These are phyloP conservation scores for Cyberlindnera euphorbiiphila DNA, from an alignment of 805 yeast species.

Conservation along the genomic window DNA sequence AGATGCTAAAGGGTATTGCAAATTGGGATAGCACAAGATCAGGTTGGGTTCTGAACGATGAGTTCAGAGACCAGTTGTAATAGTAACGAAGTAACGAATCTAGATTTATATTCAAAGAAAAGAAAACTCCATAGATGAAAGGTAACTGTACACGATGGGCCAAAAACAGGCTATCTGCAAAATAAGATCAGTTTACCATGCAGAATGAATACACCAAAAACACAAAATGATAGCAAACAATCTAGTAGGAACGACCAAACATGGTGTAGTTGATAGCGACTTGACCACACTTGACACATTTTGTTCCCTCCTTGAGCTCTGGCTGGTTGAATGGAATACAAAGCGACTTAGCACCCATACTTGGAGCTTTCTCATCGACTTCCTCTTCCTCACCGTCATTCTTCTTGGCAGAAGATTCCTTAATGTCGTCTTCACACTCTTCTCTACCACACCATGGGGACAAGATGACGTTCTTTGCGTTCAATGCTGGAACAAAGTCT, in stretches of 20 bases:
- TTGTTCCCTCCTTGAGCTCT: conserved; percentile 67
- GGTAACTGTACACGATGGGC: too few relatives aligned
- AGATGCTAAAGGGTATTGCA: conserved; percentile 65
- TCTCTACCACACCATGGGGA: conserved; percentile 97
- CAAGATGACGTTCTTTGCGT: conserved; percentile 83
- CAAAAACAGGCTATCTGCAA: too few relatives aligned
- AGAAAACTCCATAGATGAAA: too few relatives aligned
- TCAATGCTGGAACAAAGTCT: conserved; percentile 89
- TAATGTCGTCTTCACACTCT: conserved; percentile 96
- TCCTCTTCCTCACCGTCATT: conserved; percentile 85
- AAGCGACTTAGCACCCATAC: conserved; percentile 98
- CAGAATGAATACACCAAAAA: neutral
- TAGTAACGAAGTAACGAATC: too few relatives aligned
- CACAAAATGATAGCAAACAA: neutral
- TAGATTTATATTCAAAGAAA: too few relatives aligned
- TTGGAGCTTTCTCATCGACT: conserved; percentile 93
- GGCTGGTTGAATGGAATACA: conserved; percentile 97
- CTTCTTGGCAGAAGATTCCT: conserved; percentile 76
- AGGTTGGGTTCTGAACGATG: conserved; percentile 66
- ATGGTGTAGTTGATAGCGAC: conserved; percentile 80
- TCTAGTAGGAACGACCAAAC: conserved; percentile 94
- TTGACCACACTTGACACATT: conserved; percentile 81
- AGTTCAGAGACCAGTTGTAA: conserved; percentile 32
- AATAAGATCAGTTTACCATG: too few relatives aligned
- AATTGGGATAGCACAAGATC: conserved; percentile 54